Evolutionary conservation across 768 basidiomycete species (phyloP), one percentile per base, ranked within the genome.

Genomic region (Kwoniella dendrophila): DNA sequence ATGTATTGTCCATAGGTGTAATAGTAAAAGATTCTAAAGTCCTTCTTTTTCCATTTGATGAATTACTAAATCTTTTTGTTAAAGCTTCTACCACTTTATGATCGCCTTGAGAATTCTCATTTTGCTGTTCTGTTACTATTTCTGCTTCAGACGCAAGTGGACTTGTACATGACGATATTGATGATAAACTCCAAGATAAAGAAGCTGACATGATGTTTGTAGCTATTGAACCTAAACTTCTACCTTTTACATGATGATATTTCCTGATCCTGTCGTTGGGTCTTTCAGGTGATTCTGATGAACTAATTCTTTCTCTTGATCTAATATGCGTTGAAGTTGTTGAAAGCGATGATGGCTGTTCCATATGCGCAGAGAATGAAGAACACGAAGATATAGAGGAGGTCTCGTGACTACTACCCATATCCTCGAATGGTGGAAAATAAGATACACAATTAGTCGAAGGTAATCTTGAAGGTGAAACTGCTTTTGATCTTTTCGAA

Each of bases 351-450:
- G n/a, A n/a, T n/a, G n/a, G n/a, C n/a, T n/a, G n/a, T n/a, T n/a
- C n/a, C n/a, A n/a, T n/a, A n/a, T n/a, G n/a, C n/a, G 38, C 38
- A 40, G 1, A 14, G 20, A 16, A 14, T 10, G n/a, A 44, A 44
- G 43, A 44, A 44, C 20, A 32, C 52, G 63, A 59, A n/a, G 44
- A 47, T 5, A 33, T 32, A 14, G 51, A 27, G 20, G 24, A 26
- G 6, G 24, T 26, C 49, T 52, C 40, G 20, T 43, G 41, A 7
- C 6, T 22, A 33, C 55, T 64, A 14, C 67, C 72, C 67, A 70
- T 68, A 26, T 50, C 48, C 22, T 73, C 72, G 52, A 73, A 73
- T 1, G 72, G 72, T 5, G 72, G 72, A 49, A 73, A 73, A 47
- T 70, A 73, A 8, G 69, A 70, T 27, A 73, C 56, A n/a, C 45